Evolutionary conservation across 345 rosid species (phyloP).

Genomic region (Lepidium africanum): DNA sequence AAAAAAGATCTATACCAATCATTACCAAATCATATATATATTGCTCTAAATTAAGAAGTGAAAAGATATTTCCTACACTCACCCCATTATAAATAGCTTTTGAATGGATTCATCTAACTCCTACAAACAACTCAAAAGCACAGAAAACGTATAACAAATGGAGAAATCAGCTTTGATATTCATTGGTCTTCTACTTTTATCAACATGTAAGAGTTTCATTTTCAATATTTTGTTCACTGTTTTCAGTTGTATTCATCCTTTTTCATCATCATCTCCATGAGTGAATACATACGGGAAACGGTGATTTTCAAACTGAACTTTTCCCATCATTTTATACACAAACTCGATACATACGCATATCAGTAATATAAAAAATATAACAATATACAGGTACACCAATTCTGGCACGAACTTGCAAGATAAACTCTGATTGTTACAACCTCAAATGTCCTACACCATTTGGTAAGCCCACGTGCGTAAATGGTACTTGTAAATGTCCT

Average conservation of each 20-base stretch:
- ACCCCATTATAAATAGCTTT: background rate
- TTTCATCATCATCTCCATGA: background rate
- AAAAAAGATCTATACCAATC: background rate
- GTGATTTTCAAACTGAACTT: too few species aligned
- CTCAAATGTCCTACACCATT: background rate
- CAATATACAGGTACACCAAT: background rate
- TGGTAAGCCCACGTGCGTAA: background rate
- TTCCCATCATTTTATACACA: too few species aligned
- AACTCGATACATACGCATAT: too few species aligned
- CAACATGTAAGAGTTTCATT: background rate
- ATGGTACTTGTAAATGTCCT: background rate
- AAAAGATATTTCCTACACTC: background rate
- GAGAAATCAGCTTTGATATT: constrained; percentile 6
- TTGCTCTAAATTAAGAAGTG: too few species aligned
- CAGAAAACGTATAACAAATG: background rate
- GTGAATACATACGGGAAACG: too few species aligned
- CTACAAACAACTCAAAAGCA: background rate
- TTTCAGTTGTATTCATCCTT: background rate
- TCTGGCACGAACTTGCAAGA: constrained; percentile 3
- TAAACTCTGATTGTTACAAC: background rate
- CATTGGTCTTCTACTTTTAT: constrained; percentile 1
- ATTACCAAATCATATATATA: too few species aligned
- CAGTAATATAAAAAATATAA: background rate
- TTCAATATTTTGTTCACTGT: background rate
- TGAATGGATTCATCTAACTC: background rate